Conservation (phyloP, 257 asterid genomes). For the Solanum habrochaites region DNA sequence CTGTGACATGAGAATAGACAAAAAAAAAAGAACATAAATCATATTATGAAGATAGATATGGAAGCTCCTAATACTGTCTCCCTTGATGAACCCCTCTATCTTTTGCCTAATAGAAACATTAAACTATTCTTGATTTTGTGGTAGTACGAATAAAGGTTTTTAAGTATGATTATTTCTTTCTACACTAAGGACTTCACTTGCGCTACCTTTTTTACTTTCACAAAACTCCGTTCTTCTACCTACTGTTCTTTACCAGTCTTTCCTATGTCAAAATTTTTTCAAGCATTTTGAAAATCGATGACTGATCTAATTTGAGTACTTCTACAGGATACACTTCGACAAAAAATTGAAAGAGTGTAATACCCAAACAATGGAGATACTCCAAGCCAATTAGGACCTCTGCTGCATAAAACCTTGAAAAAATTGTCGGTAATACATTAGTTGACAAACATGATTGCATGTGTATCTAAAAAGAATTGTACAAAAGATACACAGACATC, state of each 20-base stretch:
- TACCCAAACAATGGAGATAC: slow-evolving; percentile 98
- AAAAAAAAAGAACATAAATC: not conserved
- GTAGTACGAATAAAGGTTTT: not conserved
- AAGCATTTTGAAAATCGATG: not conserved
- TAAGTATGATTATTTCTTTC: not conserved
- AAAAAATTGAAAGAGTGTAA: not conserved
- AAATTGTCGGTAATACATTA: not conserved
- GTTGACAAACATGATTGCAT: not conserved
- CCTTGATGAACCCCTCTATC: not conserved
- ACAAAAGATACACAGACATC: not conserved
- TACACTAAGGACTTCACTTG: not conserved
- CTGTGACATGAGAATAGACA: slow-evolving; percentile 30
- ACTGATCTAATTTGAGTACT: not conserved
- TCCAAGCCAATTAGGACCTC: slow-evolving; percentile 90
- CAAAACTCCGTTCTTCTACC: not conserved
- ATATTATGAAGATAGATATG: not conserved
- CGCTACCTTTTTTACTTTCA: not conserved
- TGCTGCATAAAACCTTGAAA: slow-evolving; percentile 86
- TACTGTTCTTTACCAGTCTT: not conserved
- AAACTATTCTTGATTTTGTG: not conserved
- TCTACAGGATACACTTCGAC: not conserved
- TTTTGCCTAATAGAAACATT: not conserved
- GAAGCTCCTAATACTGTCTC: not conserved
- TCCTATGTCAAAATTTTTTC: not conserved
- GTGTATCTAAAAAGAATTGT: not conserved